These are phyloP conservation scores for Umbelopsis sp. DNA, from an alignment of 192 early-diverging fungal genomes.

Conservation along the genomic window DNA sequence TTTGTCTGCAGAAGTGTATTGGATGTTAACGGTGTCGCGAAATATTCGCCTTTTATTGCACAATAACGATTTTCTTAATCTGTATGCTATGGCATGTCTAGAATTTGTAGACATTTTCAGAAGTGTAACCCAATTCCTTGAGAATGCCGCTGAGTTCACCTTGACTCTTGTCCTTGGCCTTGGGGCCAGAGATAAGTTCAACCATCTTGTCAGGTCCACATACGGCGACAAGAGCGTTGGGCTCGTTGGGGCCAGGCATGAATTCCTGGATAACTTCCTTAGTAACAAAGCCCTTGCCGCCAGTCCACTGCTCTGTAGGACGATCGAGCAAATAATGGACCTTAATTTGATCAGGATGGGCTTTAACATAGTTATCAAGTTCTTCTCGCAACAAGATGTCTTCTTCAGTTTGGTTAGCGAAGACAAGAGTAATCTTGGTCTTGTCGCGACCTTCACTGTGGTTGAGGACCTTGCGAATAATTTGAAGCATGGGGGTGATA, in stretches of 20 bases:
- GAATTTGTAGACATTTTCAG: slow-evolving; percentile 9
- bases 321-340: slow-evolving; percentile 70
- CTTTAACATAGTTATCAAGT: slow-evolving; percentile 57
- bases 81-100: neutral
- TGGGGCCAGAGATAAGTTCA: slow-evolving; percentile 71
- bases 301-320: slow-evolving; percentile 65
- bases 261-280: slow-evolving; percentile 67
- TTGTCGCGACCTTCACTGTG: slow-evolving; percentile 57
- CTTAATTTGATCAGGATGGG: slow-evolving; percentile 65
- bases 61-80: no score
- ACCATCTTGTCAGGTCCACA: slow-evolving; percentile 72
- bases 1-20: neutral
- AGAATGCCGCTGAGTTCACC: slow-evolving; percentile 85
- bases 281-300: slow-evolving; percentile 75
- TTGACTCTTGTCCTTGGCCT: slow-evolving; percentile 81
- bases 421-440: slow-evolving; percentile 73
- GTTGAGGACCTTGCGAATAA: slow-evolving; percentile 62
- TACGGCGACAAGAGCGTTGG: slow-evolving; percentile 50
- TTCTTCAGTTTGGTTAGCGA: slow-evolving; percentile 67
- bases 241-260: slow-evolving; percentile 59
- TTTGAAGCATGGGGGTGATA: slow-evolving; percentile 74
- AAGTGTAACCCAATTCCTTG: slow-evolving; percentile 50
- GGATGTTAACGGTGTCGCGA: no score
- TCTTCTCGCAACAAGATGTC: slow-evolving; percentile 71
- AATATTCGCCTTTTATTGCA: no score